Conservation (phyloP, 163 green algal genomes). For the Scenedesmus sp. region DNA sequence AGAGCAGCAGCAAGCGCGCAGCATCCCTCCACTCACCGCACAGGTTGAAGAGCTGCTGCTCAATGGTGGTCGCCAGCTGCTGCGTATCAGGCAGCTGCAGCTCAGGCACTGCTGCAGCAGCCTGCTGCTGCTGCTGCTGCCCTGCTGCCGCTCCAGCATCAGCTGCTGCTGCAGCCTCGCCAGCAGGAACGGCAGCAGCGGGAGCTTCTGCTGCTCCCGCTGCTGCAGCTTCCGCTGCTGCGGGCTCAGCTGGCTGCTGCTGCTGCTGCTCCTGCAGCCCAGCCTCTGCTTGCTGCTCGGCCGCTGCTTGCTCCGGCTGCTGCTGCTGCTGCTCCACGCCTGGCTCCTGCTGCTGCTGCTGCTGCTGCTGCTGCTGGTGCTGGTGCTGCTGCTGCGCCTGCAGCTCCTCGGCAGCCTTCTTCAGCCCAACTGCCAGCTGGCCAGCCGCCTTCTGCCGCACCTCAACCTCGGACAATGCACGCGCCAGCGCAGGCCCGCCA, state of each 20-base stretch:
- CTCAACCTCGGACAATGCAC: constrained; percentile 25
- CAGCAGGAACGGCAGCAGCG: neutral
- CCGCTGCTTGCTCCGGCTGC: neutral
- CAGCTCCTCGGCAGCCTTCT: constrained; percentile 32
- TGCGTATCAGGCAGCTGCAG: constrained; percentile 22
- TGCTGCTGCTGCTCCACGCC: neutral
- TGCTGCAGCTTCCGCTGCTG: neutral
- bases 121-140: constrained; percentile 21
- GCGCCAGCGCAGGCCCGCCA: neutral
- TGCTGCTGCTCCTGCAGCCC: neutral
- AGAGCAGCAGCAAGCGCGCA: neutral
- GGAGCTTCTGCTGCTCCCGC: neutral
- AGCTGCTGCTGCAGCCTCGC: neutral
- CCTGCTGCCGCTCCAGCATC: neutral
- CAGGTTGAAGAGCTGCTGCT: constrained; percentile 68
- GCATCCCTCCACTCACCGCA: constrained; percentile 52
- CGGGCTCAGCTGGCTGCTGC: neutral
- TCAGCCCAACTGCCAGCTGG: constrained; percentile 1
- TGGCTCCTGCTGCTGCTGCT: neutral
- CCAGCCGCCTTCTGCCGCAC: constrained; percentile 34
- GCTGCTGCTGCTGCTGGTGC: constrained; percentile 23
- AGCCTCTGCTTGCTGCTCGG: neutral
- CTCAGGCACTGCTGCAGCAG: neutral
- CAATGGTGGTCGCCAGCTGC: constrained; percentile 60
- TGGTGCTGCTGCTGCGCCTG: constrained; percentile 14